These are phyloP conservation scores for Puccinia hordei DNA, from an alignment of 1,284 basidiomycete genomes.

Conservation along the genomic window DNA sequence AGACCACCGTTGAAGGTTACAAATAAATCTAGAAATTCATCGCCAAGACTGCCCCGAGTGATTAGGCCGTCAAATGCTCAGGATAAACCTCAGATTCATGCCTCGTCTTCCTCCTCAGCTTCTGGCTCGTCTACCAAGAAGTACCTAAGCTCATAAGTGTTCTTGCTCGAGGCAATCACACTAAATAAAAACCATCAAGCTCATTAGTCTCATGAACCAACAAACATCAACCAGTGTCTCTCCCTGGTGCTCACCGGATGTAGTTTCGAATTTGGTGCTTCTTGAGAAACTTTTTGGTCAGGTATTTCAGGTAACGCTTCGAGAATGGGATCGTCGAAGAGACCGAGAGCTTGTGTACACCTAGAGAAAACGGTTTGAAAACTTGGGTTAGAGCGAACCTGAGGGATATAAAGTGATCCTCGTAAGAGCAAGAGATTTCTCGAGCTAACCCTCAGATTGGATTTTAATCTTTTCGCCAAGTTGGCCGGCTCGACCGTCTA, in stretches of 20 bases:
- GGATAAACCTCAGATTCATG: not conserved
- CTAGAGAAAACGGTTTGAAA: not conserved
- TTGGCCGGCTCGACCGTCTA: conserved; percentile 44
- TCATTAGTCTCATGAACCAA: not conserved
- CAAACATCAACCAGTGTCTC: not conserved
- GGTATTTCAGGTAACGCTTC: conserved; percentile 46
- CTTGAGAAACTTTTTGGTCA: conserved; percentile 50
- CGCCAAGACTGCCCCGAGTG: not conserved
- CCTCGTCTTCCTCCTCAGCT: conserved; percentile 21
- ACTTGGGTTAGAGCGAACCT: not conserved
- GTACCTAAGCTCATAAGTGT: conserved; percentile 48
- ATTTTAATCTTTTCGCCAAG: conserved; percentile 48
- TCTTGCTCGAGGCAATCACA: conserved; percentile 48
- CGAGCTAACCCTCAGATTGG: conserved; percentile 33
- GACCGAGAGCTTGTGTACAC: conserved; percentile 38
- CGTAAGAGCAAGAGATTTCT: not conserved
- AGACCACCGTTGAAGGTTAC: not conserved
- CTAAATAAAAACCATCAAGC: conserved; percentile 11
- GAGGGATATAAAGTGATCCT: not conserved
- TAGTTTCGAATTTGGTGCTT: conserved; percentile 48
- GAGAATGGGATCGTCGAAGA: conserved; percentile 48
- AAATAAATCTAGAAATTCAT: not conserved
- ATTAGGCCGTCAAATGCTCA: not conserved
- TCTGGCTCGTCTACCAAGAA: conserved; percentile 45
- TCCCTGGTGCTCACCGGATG: conserved; percentile 35